Conservation (phyloP, 352 stramenopile genomes). For the Phytophthora brassicae region DNA sequence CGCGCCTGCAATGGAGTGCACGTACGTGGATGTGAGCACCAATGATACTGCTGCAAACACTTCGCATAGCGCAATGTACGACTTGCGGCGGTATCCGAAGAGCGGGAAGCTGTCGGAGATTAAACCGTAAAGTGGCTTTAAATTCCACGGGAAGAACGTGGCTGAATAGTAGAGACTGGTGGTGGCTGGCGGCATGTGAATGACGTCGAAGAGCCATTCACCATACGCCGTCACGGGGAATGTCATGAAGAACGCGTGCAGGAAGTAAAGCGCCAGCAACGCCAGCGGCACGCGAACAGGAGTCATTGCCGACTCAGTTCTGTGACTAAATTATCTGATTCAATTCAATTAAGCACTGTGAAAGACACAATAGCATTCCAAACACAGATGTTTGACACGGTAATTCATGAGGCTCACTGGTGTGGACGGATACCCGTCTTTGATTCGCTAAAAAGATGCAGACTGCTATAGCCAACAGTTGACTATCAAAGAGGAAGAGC, state of each 20-base stretch:
- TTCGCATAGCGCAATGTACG: constrained; percentile 80
- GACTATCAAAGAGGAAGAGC: neutral
- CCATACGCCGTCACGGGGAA: constrained; percentile 82
- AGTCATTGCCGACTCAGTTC: constrained; percentile 7
- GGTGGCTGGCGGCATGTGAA: constrained; percentile 77
- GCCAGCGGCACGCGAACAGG: constrained; percentile 30
- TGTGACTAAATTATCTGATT: no score
- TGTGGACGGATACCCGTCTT: no score
- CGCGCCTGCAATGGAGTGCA: constrained; percentile 54
- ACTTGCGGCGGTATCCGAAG: constrained; percentile 77
- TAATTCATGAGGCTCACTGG: no score
- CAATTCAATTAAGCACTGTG: no score
- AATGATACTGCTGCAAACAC: constrained; percentile 55
- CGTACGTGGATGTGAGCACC: constrained; percentile 52
- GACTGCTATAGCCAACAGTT: no score
- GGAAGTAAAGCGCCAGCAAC: constrained; percentile 77
- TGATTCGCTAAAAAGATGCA: no score
- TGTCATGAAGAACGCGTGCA: constrained; percentile 74
- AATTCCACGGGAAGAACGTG: constrained; percentile 85
- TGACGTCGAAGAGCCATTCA: constrained; percentile 74
- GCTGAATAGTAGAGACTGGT: constrained; percentile 83
- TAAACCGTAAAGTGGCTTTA: constrained; percentile 82
- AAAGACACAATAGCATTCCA: no score
- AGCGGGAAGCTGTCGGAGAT: constrained; percentile 77
- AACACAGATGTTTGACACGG: no score